phyloP scores from a whole-genome alignment of 345 rosid species.

The Theobroma cacao region DNA sequence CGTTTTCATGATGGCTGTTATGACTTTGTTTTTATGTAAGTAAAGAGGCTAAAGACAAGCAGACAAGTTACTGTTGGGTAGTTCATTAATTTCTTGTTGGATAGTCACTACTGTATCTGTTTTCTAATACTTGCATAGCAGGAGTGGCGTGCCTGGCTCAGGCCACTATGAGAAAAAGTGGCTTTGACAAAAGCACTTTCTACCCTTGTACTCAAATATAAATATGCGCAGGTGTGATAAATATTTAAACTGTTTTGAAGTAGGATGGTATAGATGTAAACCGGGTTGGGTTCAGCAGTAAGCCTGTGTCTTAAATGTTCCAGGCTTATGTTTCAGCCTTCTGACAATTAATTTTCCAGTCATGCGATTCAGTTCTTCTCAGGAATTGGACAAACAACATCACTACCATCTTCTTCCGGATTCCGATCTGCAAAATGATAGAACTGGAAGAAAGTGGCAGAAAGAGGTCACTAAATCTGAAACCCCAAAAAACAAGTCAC shows the following conservation, averaged over 20 bases:
- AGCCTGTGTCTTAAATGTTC: not conserved
- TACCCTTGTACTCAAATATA: not conserved
- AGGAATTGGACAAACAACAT: slow-evolving; percentile 11
- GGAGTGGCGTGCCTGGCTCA: slow-evolving; percentile 21
- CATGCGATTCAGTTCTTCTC: slow-evolving; percentile 26
- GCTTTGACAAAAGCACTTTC: not conserved
- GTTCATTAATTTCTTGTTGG: not conserved
- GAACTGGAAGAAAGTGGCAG: not conserved
- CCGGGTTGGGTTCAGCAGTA: not conserved
- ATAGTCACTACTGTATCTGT: not conserved
- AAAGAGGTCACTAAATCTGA: slow-evolving; percentile 11
- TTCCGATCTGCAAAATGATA: slow-evolving; percentile 13
- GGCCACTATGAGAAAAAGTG: not conserved
- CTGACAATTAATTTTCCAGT: slow-evolving; percentile 17
- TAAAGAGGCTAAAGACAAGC: not conserved
- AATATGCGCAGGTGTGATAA: not conserved
- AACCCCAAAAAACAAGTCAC: not conserved
- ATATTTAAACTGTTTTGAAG: not conserved
- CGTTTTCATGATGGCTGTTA: not conserved
- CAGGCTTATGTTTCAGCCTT: not conserved
- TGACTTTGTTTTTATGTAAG: not conserved
- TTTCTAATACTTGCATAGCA: too few relatives aligned
- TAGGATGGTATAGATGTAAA: too few relatives aligned
- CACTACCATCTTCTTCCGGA: slow-evolving; percentile 24
- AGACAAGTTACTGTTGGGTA: not conserved